Base-by-base conservation (phyloP, 495 filamentous ascomycete genomes). In the Clavariopsis aquatica region DNA sequence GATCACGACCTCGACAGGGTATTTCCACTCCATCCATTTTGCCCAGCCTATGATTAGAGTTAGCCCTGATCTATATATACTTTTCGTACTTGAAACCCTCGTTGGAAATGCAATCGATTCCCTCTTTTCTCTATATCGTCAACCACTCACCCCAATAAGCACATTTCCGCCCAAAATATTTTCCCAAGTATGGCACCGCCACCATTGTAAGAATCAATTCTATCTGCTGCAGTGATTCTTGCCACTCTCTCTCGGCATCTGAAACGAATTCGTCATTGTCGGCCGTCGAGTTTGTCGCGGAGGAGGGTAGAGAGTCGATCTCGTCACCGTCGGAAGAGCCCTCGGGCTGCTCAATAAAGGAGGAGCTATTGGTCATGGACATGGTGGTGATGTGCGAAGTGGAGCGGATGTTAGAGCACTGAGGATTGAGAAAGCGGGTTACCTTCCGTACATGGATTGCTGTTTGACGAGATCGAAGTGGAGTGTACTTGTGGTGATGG, bases 131-230 rank as follows among this genome's bases (percentile, higher is more conserved):
- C 31, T 13, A 6, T 6, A 49, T 15, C 1, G 41, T 36, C 3
- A 46, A 46, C 26, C 7, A 83, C 88, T 71, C 75, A 98, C 94
- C 88, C 92, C 92, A 97, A 77, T 97, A 98, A 54, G 94, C 94
- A 79, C 91, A 95, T 77, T 87, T 91, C 74, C 94, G 82, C 41
- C 94, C 94, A 69, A 97, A 80, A 75, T 91, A 97, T 75, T 96
- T 98, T 22, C 94, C 94, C 54, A 91, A 77, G 73, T 93, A 96
- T 19, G 94, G 94, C 38, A 98, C 88, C 68, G 96, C 72, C 19
- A 98, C 89, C 91, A 98, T 95, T 8, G 87, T 93, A 72, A 97
- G 73, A 47, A 98, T 79, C 52, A 98, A 78, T 80, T 98, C 91
- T 49, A 98, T 76, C 77, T 98, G 94, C 78, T 96, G 89, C 66